Evolutionary conservation across 116 monocot genomes (phyloP), one percentile per base, ranked within the genome.

Genomic region (Posidonia oceanica): DNA sequence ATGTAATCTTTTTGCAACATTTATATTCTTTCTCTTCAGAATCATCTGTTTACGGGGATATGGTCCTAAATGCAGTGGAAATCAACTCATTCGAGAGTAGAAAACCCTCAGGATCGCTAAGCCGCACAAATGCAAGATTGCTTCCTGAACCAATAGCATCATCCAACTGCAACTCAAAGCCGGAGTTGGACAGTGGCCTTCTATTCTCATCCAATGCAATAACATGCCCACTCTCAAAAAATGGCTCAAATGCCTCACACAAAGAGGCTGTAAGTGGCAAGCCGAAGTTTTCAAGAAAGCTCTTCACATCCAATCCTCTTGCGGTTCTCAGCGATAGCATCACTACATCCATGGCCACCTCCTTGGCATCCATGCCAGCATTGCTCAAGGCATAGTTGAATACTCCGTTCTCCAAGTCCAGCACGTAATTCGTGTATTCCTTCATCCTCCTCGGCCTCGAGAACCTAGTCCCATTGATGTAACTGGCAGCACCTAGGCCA

Each of bases 321-420:
- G 97, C 82, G 64, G 87, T 97, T 77, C 97, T 85, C 39, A 97
- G 72, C 16, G 97, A 86, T n/a, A 92, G 79, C 97, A 97, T 97
- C 54, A 92, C 87, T 6, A 84, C 83, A 40, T 97, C 97, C 97
- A 89, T 82, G 16, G 92, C 97, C 80, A 83, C 41, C 38, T 91
- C 92, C 61, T 80, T 84, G 36, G 59, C 61, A 21, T 72, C 81
- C 15, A 64, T 3, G 8, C 59, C 64, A 53, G n/a, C 39, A 29
- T 1, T 7, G 7, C 42, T 8, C 4, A 4, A 42, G 42, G 42
- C 42, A 12, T 0, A 1, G 48, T 48, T 10, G 48, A 12, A 6
- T 15, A 3, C 11, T 67, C 84, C 75, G 12, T 75, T 69, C 72
- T 91, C 89, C 61, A 92, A 62, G 17, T 61, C 78, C 51, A 75